Evolutionary conservation across 2,329 filamentous ascomycete species (phyloP).

Genomic region (Sporothrix globosa): DNA sequence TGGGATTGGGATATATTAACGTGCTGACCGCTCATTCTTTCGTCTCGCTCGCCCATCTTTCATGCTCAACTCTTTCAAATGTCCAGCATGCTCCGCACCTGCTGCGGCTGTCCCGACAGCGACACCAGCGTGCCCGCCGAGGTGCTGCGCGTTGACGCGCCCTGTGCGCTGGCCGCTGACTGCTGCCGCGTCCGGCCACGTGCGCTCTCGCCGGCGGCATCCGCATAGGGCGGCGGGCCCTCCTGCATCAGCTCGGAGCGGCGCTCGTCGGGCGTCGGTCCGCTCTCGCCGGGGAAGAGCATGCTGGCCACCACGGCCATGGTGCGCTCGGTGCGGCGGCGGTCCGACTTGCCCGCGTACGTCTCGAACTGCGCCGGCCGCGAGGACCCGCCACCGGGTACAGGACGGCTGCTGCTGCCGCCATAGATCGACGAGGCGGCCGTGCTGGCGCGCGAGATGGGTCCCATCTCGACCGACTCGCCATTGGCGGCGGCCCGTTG

Average conservation of each 20-base stretch:
- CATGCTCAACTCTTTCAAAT: slow-evolving; percentile 44
- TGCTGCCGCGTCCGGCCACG: slow-evolving; percentile 37
- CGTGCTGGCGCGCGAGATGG: slow-evolving; percentile 38
- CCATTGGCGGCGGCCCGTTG: slow-evolving; percentile 24
- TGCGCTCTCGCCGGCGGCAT: slow-evolving; percentile 36
- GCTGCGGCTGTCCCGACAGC: slow-evolving; percentile 54
- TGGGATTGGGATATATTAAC: background rate
- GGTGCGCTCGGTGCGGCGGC: slow-evolving; percentile 51
- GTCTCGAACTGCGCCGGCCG: slow-evolving; percentile 35
- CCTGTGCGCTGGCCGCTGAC: slow-evolving; percentile 34
- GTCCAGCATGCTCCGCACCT: slow-evolving; percentile 63
- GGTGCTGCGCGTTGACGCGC: slow-evolving; percentile 47
- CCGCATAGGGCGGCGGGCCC: slow-evolving; percentile 48
- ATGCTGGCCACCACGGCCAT: slow-evolving; percentile 50
- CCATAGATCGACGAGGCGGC: background rate
- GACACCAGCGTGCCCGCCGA: slow-evolving; percentile 55
- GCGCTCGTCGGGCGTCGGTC: slow-evolving; percentile 41
- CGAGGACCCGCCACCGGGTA: slow-evolving; percentile 35
- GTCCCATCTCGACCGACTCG: slow-evolving; percentile 42
- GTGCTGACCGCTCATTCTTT: background rate
- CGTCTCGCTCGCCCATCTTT: no score
- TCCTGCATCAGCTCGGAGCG: slow-evolving; percentile 50
- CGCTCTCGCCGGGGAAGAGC: slow-evolving; percentile 51
- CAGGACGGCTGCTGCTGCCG: slow-evolving; percentile 4
- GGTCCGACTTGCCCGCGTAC: slow-evolving; percentile 51